A percentile compares a stretch with the other conserved stretches of the same genome.
These are phyloP conservation scores for Tolypocladium album DNA, from an alignment of 2,329 filamentous ascomycete genomes.

Conservation along the genomic window DNA sequence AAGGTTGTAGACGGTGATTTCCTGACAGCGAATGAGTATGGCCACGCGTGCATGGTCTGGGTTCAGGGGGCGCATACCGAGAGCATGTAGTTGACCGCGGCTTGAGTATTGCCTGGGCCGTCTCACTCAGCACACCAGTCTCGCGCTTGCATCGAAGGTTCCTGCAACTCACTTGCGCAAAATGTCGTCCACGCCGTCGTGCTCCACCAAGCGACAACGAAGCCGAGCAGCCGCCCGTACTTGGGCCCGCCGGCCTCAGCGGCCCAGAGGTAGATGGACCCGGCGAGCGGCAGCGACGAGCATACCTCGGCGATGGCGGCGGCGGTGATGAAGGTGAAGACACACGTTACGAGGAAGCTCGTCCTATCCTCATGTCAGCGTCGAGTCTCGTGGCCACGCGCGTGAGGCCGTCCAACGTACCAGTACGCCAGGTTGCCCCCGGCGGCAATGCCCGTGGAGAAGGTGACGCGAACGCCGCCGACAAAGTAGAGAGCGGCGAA, in stretches of 20 bases:
- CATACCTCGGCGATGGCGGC: constrained; percentile 51
- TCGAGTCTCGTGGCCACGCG: not conserved
- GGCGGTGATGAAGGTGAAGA: constrained; percentile 51
- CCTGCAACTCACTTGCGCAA: constrained; percentile 30
- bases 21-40: constrained; percentile 18
- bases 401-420: constrained; percentile 16
- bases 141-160: not conserved
- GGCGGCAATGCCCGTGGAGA: constrained; percentile 50
- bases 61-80: not conserved
- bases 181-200: constrained; percentile 52
- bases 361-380: constrained; percentile 27
- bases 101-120: not conserved
- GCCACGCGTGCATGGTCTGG: not conserved
- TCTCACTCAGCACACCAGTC: not conserved
- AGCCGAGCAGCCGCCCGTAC: constrained; percentile 45
- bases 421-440: constrained; percentile 52
- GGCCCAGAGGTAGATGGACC: constrained; percentile 52
- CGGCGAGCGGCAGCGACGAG: constrained; percentile 46
- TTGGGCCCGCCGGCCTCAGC: constrained; percentile 44
- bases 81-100: not conserved
- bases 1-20: constrained; percentile 45
- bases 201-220: constrained; percentile 55
- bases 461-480: constrained; percentile 48
- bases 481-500: constrained; percentile 46
- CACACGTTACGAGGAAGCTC: constrained; percentile 46